Conservation (phyloP, 1,284 basidiomycete genomes). For the Sparassis latifolia region DNA sequence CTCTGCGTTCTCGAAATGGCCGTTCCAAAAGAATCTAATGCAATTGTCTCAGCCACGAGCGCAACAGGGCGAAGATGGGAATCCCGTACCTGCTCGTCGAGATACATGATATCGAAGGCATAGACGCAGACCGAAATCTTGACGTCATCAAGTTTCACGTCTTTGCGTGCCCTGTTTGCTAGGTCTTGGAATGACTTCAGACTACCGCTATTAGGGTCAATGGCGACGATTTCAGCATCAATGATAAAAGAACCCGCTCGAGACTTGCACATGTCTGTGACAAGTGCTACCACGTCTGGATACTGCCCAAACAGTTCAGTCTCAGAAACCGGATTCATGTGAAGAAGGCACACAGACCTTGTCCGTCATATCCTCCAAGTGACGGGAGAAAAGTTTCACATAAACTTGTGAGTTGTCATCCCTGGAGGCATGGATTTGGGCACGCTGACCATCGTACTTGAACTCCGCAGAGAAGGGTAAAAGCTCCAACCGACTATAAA, state of each 20-base stretch:
- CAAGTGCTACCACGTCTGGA: conserved; percentile 73
- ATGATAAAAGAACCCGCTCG: conserved; percentile 66
- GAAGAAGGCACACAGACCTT: conserved; percentile 44
- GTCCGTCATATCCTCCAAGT: conserved; percentile 89
- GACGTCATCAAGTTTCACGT: conserved; percentile 76
- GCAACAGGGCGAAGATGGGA: conserved; percentile 1
- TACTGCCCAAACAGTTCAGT: conserved; percentile 47
- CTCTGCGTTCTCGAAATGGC: conserved; percentile 70
- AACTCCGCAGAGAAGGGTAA: conserved; percentile 84
- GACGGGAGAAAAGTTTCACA: conserved; percentile 80
- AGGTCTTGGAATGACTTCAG: conserved; percentile 83
- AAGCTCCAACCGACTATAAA: conserved; percentile 66
- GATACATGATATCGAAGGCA: conserved; percentile 87
- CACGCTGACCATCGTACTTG: conserved; percentile 91
- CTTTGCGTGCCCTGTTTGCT: conserved; percentile 81
- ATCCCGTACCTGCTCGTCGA: conserved; percentile 65
- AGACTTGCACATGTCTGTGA: conserved; percentile 40
- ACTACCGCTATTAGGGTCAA: conserved; percentile 58
- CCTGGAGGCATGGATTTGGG: conserved; percentile 72
- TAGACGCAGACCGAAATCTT: conserved; percentile 81
- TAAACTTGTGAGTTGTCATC: conserved; percentile 35
- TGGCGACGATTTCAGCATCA: conserved; percentile 86
- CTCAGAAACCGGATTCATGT: not conserved
- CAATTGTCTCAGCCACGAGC: not conserved
- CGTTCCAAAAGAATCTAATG: conserved; percentile 60